phyloP scores from a whole-genome alignment of 352 stramenopile genomes.

The Phytophthora pistaciae region DNA sequence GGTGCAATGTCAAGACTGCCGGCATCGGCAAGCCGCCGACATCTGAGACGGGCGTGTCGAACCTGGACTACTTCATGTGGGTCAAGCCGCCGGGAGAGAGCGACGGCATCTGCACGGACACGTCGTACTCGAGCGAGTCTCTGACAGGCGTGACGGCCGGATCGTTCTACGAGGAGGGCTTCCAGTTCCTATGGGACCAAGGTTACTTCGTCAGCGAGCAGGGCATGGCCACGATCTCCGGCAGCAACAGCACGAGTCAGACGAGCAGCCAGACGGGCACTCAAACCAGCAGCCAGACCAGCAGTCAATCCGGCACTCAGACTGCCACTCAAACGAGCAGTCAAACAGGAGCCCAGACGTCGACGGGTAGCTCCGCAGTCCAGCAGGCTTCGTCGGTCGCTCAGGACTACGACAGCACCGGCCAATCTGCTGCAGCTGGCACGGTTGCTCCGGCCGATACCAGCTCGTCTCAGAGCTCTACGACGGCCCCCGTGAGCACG shows the following conservation, averaged over 20 bases:
- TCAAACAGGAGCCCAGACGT: constrained; percentile 20
- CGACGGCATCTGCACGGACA: constrained; percentile 63
- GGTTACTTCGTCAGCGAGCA: constrained; percentile 67
- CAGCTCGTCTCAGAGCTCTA: constrained; percentile 13
- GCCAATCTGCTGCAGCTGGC: constrained; percentile 16
- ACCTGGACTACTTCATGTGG: constrained; percentile 80
- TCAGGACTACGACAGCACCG: constrained; percentile 26
- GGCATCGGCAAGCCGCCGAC: constrained; percentile 70
- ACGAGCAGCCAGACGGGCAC: constrained; percentile 14
- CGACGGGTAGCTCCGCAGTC: constrained; percentile 7
- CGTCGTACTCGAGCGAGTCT: constrained; percentile 35
- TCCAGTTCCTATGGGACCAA: constrained; percentile 71
- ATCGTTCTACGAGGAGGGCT: constrained; percentile 64
- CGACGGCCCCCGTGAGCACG: constrained; percentile 8
- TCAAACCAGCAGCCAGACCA: constrained; percentile 17
- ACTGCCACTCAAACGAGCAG: constrained; percentile 2
- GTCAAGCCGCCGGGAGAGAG: constrained; percentile 73
- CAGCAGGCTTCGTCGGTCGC: constrained; percentile 24
- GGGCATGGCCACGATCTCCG: constrained; percentile 32
- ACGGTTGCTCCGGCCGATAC: constrained; percentile 27
- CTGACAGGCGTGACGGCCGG: constrained; percentile 54
- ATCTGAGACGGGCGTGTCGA: constrained; percentile 47
- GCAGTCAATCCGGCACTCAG: constrained; percentile 15
- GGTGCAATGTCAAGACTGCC: constrained; percentile 72
- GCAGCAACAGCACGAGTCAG: constrained; percentile 22